Conservation (phyloP, 169 alveolate genomes). For the Plasmodium coatneyi region DNA sequence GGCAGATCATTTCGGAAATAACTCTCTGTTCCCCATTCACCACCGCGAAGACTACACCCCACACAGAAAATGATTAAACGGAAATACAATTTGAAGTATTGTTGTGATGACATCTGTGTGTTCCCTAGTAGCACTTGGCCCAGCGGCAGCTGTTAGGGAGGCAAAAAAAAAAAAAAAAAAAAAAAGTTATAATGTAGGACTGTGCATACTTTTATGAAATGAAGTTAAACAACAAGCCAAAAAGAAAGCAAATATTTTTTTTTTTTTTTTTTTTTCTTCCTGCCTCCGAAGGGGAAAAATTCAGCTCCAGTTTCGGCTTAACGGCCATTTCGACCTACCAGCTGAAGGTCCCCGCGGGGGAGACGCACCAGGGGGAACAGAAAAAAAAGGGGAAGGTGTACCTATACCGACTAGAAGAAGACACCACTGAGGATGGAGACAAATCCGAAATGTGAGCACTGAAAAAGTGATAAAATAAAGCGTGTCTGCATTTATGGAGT, state of each 20-base stretch:
- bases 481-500: not conserved
- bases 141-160: constrained; percentile 17
- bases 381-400: constrained; percentile 67
- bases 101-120: constrained; percentile 69
- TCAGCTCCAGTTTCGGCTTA: constrained; percentile 50
- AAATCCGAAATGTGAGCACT: constrained; percentile 7
- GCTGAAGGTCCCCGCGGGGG: constrained; percentile 11
- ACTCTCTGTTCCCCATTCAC: not conserved
- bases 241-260: not conserved
- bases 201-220: too few species aligned
- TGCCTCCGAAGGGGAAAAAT: constrained; percentile 11
- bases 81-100: constrained; percentile 59
- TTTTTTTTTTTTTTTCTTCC: constrained; percentile 5
- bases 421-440: not conserved
- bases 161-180: not conserved
- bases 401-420: constrained; percentile 24
- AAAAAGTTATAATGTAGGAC: too few species aligned
- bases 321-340: constrained; percentile 74
- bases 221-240: too few species aligned
- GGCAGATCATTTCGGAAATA: not conserved
- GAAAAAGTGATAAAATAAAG: not conserved
- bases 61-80: constrained; percentile 32
- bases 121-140: constrained; percentile 46
- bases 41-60: not conserved
- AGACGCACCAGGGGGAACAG: not conserved